A percentile compares a stretch with the other conserved stretches of the same genome.
Conservation (phyloP, 2,329 filamentous ascomycete genomes). For the Colletotrichum sublineola region DNA sequence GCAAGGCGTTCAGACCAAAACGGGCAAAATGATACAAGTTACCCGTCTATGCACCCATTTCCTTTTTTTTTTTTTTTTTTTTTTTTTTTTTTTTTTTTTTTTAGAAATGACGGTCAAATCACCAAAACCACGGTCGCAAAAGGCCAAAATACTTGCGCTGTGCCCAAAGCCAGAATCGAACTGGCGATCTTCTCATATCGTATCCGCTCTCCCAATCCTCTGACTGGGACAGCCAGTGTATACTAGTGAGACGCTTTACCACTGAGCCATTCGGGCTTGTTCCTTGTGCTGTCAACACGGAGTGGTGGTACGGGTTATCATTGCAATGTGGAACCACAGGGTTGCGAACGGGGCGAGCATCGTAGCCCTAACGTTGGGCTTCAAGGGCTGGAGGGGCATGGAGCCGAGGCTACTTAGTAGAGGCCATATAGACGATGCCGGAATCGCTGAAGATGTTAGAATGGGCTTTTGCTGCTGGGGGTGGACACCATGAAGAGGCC, state of each 20-base stretch:
- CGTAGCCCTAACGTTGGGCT: constrained; percentile 1
- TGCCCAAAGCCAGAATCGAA: constrained; percentile 42
- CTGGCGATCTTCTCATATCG: constrained; percentile 41
- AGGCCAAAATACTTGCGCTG: background rate
- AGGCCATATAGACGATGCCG: background rate
- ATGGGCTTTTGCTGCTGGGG: background rate
- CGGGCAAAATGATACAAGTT: background rate
- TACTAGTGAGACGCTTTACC: constrained; percentile 43
- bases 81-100: too few species aligned
- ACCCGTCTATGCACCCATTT: background rate
- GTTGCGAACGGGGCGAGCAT: constrained; percentile 9
- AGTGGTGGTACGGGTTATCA: background rate
- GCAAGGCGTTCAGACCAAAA: too few species aligned
- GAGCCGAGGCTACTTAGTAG: background rate
- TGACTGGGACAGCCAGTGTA: background rate
- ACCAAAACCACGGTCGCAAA: background rate
- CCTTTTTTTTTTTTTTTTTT: too few species aligned
- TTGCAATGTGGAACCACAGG: background rate
- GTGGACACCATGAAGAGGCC: background rate
- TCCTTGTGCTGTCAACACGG: background rate
- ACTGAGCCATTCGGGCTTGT: constrained; percentile 40
- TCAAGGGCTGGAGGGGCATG: background rate
- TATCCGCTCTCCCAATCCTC: background rate
- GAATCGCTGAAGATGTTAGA: too few species aligned
- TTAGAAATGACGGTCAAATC: background rate